Base-by-base conservation (phyloP, 202 grass and related monocot species). In the Elaeis oleifera region DNA sequence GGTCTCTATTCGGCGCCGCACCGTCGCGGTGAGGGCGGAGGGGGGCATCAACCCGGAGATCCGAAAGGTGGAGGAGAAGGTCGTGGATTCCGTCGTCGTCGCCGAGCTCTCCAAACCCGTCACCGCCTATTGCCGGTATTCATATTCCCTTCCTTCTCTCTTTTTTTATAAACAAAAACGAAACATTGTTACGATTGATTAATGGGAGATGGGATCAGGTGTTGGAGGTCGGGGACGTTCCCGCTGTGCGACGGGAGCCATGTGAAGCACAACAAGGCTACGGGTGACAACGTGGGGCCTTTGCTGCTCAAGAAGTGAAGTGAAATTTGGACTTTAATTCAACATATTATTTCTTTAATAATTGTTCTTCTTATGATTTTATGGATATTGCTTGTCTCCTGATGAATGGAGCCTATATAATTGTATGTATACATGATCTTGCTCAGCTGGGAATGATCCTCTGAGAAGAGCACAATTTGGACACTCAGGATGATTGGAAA, bases 201-300 rank as follows among this genome's bases (percentile, higher is more conserved):
- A 16, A 4, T 9, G 48, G 3, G 2, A 3, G 36, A 44, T 14
- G 36, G 8, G 36, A 44, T 22, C 65, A 95, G 92, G 55, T 97
- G 88, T 64, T 97, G 92, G 92, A 97, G 88, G 65, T 97, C 88
- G 28, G 88, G 79, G 23, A 91, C 92, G 69, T 97, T 97, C 59
- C 92, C 92, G 27, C 79, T 97, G 22, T 96, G 92, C 17, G 88
- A 97, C 51, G 92, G 92, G 64, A 32, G 76, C 61, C 92, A 97
- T 76, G 82, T 75, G 71, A 92, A 89, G 82, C 92, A 97, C 88
- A 97, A 97, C 74, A 91, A 97, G 74, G 84, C 79, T 25, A 97
- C 88, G 19, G 88, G 92, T 16, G 92, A 97, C 76, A 97, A 97
- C 20, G 92, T 97, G 4, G 92, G 92, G 0, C 92, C 92, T 29